Evolutionary conservation across 805 yeast genomes (phyloP).

Genomic region (Ogataea salicorniae): DNA sequence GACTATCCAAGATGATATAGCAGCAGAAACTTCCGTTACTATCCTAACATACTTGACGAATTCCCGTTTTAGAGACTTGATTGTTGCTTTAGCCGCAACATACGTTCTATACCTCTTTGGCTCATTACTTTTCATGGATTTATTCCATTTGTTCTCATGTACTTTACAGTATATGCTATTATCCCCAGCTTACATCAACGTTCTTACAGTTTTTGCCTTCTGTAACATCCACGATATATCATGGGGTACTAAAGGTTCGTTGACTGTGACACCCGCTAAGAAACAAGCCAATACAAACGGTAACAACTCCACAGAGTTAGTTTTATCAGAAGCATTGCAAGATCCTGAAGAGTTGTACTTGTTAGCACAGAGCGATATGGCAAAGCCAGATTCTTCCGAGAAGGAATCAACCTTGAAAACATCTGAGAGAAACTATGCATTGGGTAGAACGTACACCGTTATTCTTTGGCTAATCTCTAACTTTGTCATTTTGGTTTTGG

Average conservation of each 20-base stretch:
- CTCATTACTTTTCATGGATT: conserved; percentile 76
- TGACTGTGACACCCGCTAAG: conserved; percentile 51
- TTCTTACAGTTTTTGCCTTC: conserved; percentile 86
- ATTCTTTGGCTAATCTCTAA: conserved; percentile 83
- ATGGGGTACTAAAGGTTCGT: conserved; percentile 94
- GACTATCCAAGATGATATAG: conserved; percentile 37
- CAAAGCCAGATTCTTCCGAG: conserved; percentile 41
- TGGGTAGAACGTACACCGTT: conserved; percentile 83
- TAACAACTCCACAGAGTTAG: conserved; percentile 12
- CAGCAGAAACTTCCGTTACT: conserved; percentile 31
- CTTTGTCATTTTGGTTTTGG: conserved; percentile 71
- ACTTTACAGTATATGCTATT: conserved; percentile 75
- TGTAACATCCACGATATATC: conserved; percentile 93
- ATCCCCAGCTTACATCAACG: conserved; percentile 86
- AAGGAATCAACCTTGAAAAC: conserved; percentile 30
- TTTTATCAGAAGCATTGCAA: conserved; percentile 26
- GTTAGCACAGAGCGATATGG: conserved; percentile 21
- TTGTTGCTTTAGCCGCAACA: conserved; percentile 78
- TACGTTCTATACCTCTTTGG: conserved; percentile 72
- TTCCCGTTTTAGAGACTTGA: conserved; percentile 73
- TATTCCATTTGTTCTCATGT: conserved; percentile 86
- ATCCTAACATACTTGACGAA: conserved; percentile 48
- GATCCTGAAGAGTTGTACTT: conserved; percentile 28
- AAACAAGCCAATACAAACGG: conserved; percentile 43
- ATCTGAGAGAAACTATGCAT: conserved; percentile 70